Evolutionary conservation across 306 rosid species (phyloP).

Genomic region (Coriaria nepalensis): DNA sequence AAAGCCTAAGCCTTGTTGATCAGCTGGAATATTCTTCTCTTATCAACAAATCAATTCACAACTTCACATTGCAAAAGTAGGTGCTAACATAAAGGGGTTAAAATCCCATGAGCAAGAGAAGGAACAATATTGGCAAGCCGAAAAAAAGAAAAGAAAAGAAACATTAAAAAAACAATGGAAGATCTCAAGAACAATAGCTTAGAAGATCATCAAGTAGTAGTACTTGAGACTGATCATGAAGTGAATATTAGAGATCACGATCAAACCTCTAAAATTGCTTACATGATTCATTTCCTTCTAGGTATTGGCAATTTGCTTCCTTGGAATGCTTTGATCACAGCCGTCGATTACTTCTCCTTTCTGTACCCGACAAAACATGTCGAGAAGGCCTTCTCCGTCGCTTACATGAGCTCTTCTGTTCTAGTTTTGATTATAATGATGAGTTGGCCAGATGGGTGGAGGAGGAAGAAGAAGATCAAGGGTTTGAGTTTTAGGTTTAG

Average conservation of each 20-base stretch:
- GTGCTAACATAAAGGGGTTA: conserved; percentile 12
- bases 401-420: conserved; percentile 61
- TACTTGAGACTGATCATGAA: neutral
- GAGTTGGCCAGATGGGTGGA: conserved; percentile 49
- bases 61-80: neutral
- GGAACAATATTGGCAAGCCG: neutral
- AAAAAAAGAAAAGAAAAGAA: conserved; percentile 1
- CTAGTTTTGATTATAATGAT: conserved; percentile 44
- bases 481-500: conserved; percentile 31
- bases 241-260: conserved; percentile 24
- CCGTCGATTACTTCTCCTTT: conserved; percentile 70
- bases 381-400: conserved; percentile 79
- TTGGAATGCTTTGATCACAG: conserved; percentile 95
- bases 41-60: conserved; percentile 25
- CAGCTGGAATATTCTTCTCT: conserved; percentile 29
- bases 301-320: conserved; percentile 91
- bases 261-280: conserved; percentile 45
- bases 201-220: too few species aligned
- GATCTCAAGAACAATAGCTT: neutral
- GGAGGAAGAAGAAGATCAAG: conserved; percentile 16
- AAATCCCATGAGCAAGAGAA: conserved; percentile 6
- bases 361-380: conserved; percentile 62
- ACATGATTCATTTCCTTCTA: conserved; percentile 74
- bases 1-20: conserved; percentile 11
- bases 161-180: conserved; percentile 31